Evolutionary conservation across 306 rosid genomes (phyloP).

Genomic region (Vigna reflexopilosa): DNA sequence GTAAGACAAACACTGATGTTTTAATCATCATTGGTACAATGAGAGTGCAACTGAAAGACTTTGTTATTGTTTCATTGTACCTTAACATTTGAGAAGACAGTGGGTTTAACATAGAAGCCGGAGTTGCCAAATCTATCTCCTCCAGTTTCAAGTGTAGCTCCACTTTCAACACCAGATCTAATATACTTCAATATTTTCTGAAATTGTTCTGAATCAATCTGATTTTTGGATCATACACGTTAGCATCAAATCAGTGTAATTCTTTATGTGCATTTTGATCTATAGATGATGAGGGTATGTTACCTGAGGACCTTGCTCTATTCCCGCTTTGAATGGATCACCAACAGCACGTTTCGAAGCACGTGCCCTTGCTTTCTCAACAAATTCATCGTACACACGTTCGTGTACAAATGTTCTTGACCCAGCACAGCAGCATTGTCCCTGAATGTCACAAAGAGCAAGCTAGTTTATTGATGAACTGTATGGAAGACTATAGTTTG

Average conservation of each 20-base stretch:
- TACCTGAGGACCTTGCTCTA: slow-evolving; percentile 95
- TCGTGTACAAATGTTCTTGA: slow-evolving; percentile 90
- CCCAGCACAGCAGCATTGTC: slow-evolving; percentile 92
- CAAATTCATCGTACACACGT: slow-evolving; percentile 69
- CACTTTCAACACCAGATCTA: slow-evolving; percentile 65
- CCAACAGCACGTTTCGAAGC: slow-evolving; percentile 77
- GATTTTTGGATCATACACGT: slow-evolving; percentile 33
- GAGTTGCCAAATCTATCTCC: slow-evolving; percentile 68
- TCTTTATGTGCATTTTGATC: slow-evolving; percentile 14
- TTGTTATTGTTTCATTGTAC: slow-evolving; percentile 19
- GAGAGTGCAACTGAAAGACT: slow-evolving; percentile 13
- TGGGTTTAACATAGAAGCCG: slow-evolving; percentile 76
- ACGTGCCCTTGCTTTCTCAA: slow-evolving; percentile 73
- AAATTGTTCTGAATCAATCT: slow-evolving; percentile 75
- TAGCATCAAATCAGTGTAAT: slow-evolving; percentile 8
- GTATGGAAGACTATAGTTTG: slow-evolving; percentile 8
- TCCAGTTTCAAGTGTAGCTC: slow-evolving; percentile 78
- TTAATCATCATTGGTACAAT: slow-evolving; percentile 1
- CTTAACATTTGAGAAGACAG: slow-evolving; percentile 80
- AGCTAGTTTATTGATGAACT: slow-evolving; percentile 8
- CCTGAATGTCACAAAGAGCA: slow-evolving; percentile 53
- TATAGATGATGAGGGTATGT: background rate
- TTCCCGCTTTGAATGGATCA: slow-evolving; percentile 75
- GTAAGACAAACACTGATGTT: background rate
- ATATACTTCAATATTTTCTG: slow-evolving; percentile 72